Evolutionary conservation across 176 grass and related monocot genomes (phyloP).

Genomic region (Hyparrhenia diplandra): DNA sequence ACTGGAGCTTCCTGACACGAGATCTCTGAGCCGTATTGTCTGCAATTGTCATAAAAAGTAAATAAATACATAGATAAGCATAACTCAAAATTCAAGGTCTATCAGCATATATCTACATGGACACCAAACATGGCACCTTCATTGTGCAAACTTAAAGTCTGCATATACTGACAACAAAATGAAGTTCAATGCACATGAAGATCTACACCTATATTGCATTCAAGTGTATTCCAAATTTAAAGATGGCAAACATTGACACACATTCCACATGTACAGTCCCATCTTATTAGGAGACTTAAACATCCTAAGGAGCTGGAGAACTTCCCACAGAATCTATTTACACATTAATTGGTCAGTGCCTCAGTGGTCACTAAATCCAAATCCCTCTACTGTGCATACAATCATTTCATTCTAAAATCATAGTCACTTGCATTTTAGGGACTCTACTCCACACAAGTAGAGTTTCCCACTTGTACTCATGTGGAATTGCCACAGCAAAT

Average conservation of each 20-base stretch:
- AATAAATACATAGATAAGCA: not conserved
- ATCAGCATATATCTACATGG: not conserved
- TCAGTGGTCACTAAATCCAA: not conserved
- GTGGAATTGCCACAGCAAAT: not conserved
- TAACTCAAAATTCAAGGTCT: not conserved
- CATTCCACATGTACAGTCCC: not conserved
- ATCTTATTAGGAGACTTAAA: not conserved
- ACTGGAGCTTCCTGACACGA: constrained; percentile 82
- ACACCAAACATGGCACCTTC: not conserved
- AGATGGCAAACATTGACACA: not conserved
- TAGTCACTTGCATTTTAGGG: not conserved
- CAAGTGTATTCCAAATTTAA: not conserved
- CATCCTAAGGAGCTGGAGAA: not conserved
- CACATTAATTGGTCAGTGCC: not conserved
- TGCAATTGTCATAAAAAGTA: constrained; percentile 20
- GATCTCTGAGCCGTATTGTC: constrained; percentile 93
- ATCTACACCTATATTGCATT: not conserved
- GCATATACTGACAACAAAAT: not conserved
- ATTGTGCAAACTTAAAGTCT: not conserved
- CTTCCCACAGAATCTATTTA: not conserved
- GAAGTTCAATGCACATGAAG: not conserved
- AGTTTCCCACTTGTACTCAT: not conserved
- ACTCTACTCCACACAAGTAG: not conserved
- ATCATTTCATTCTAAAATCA: not conserved
- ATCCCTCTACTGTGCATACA: not conserved